Evolutionary conservation across 192 early-diverging fungal genomes (phyloP).

Genomic region (Linnemannia zychae): DNA sequence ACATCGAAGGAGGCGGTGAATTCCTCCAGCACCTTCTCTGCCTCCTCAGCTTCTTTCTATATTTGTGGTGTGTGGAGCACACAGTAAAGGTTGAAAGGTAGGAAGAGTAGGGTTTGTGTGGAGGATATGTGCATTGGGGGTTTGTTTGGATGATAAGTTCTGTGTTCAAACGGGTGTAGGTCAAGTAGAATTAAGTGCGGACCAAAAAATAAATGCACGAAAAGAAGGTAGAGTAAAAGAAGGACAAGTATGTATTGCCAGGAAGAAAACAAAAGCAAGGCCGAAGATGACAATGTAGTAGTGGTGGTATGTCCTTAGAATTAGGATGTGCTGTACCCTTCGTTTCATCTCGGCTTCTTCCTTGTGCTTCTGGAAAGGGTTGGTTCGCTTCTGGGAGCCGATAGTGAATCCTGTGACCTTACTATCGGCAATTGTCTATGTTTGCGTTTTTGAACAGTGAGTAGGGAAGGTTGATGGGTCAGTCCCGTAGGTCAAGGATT

Average conservation of each 20-base stretch:
- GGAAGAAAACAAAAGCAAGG: not conserved
- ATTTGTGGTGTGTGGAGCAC: not conserved
- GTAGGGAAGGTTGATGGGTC: not conserved
- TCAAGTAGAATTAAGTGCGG: not conserved
- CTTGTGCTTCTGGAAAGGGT: slow-evolving; percentile 80
- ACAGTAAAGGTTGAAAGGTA: not conserved
- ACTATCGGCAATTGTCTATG: slow-evolving; percentile 68
- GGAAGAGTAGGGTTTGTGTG: not conserved
- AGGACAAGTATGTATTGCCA: not conserved
- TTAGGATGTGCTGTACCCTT: slow-evolving; percentile 66
- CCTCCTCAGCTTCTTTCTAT: slow-evolving; percentile 83
- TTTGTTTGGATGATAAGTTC: slow-evolving; percentile 46
- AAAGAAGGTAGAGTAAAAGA: not conserved
- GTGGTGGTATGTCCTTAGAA: not conserved
- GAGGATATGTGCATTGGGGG: slow-evolving; percentile 2
- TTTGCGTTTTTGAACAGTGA: not conserved
- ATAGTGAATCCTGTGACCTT: slow-evolving; percentile 79
- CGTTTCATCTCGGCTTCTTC: slow-evolving; percentile 80
- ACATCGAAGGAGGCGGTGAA: slow-evolving; percentile 87
- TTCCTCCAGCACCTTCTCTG: slow-evolving; percentile 81
- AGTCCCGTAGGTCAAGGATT: not conserved
- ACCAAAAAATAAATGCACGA: not conserved
- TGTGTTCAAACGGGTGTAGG: slow-evolving; percentile 11
- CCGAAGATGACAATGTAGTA: not conserved
- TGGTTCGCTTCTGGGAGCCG: slow-evolving; percentile 76